Percentiles rank a stretch among this genome's conserved stretches.
Conservation (phyloP, 2,329 filamentous ascomycete genomes). For the Cadophora gregata region DNA sequence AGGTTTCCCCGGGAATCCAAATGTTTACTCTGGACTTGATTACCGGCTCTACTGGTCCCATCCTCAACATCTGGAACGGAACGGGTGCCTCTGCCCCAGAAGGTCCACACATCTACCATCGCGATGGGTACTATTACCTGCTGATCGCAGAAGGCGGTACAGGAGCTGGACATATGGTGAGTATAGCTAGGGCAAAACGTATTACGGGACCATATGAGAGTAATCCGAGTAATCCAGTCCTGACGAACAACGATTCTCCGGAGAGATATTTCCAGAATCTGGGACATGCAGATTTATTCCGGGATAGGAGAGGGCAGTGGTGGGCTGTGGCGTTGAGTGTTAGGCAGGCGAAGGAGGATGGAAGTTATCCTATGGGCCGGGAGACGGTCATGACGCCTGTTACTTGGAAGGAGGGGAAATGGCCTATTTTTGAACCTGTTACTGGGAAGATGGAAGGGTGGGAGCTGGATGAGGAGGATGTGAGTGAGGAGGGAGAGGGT, state of each 20-base stretch:
- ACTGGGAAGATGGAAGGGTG: slow-evolving; percentile 52
- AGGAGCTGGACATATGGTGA: slow-evolving; percentile 54
- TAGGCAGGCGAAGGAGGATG: slow-evolving; percentile 52
- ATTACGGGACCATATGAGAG: neutral
- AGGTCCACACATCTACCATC: slow-evolving; percentile 60
- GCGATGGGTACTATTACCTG: slow-evolving; percentile 59
- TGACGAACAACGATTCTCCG: slow-evolving; percentile 48
- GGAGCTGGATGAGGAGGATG: neutral
- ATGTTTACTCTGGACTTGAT: neutral
- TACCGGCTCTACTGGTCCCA: neutral
- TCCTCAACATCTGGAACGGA: slow-evolving; percentile 50
- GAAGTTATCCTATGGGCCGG: slow-evolving; percentile 58
- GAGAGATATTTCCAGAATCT: slow-evolving; percentile 57
- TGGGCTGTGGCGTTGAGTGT: slow-evolving; percentile 57
- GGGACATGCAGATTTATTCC: slow-evolving; percentile 62
- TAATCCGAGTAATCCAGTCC: slow-evolving; percentile 47
- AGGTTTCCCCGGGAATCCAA: neutral
- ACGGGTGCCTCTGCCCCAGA: slow-evolving; percentile 53
- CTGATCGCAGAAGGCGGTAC: slow-evolving; percentile 61
- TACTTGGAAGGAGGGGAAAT: slow-evolving; percentile 55
- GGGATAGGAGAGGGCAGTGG: slow-evolving; percentile 57
- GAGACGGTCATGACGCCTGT: slow-evolving; percentile 57
- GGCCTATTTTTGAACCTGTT: slow-evolving; percentile 53
- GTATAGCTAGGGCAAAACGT: slow-evolving; percentile 52
- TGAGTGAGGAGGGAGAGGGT: neutral